These are phyloP conservation scores for Berberis vulgaris DNA, from an alignment of 164 flowering plant genomes.

Conservation along the genomic window DNA sequence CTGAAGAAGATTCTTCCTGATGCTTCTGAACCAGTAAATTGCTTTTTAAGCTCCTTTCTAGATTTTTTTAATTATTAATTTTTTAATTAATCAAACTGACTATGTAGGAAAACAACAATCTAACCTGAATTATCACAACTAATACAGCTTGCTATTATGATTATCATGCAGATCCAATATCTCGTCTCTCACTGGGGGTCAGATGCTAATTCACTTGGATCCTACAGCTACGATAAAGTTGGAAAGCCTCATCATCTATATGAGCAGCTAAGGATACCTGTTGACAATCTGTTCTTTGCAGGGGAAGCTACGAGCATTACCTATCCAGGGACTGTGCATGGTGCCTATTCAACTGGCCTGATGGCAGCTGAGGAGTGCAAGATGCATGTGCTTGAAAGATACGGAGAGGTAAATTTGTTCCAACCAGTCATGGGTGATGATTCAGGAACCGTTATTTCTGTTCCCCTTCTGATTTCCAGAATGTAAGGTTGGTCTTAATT, in stretches of 20 bases:
- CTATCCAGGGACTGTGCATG: slow-evolving; percentile 90
- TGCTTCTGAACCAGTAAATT: slow-evolving; percentile 66
- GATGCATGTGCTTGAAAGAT: slow-evolving; percentile 77
- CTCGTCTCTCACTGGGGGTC: slow-evolving; percentile 94
- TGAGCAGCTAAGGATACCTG: slow-evolving; percentile 75
- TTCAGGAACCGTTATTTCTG: slow-evolving; percentile 18
- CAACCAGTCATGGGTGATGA: slow-evolving; percentile 71
- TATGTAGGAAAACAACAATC: too few species aligned
- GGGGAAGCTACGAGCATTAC: slow-evolving; percentile 82
- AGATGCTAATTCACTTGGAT: slow-evolving; percentile 70
- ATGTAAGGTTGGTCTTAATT: slow-evolving; percentile 25
- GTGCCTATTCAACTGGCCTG: slow-evolving; percentile 84
- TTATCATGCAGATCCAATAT: slow-evolving; percentile 60
- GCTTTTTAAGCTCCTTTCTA: background rate
- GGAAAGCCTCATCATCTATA: slow-evolving; percentile 86
- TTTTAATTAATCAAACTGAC: background rate
- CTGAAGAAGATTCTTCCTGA: slow-evolving; percentile 82
- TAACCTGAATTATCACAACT: too few species aligned
- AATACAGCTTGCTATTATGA: background rate
- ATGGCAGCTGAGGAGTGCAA: slow-evolving; percentile 96
- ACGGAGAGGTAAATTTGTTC: slow-evolving; percentile 63
- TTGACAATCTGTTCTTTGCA: slow-evolving; percentile 91
- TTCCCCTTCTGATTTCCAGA: slow-evolving; percentile 78
- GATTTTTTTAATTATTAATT: background rate
- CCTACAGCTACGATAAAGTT: slow-evolving; percentile 80